Base-by-base conservation (phyloP, 2,329 filamentous ascomycete species). In the Monosporascus sp. region DNA sequence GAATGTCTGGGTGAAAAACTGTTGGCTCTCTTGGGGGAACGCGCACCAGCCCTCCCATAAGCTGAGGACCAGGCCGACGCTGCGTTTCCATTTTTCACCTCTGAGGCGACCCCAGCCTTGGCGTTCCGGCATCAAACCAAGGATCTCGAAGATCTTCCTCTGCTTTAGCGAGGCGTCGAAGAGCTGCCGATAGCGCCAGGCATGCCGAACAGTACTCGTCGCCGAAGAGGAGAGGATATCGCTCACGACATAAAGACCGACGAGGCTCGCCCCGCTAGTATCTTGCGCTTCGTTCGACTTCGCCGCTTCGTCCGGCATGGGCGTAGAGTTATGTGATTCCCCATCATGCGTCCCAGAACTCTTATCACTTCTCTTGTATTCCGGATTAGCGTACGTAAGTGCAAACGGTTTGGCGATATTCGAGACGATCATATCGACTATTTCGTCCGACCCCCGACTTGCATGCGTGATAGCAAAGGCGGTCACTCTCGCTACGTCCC, bases 381-480 rank as follows among this genome's bases (percentile, higher is more conserved):
- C 74, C 0, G 84, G 82, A 54, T 90, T 92, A 24, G 88, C 88
- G 6, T 80, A 80, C 1, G 85, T 89, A 59, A 86, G 83, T 6
- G 85, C 81, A 53, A 95, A 83, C 0, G 94, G 94, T 49, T 80
- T 83, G 54, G 88, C 78, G 36, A 97, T 78, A 62, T 99, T 97
- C 1, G 84, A 79, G 0, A 96, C 81, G 38, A 97, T 85, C 71
- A 96, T 83, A 48, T 93, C 83, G n/a, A 96, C 91, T 37, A 97
- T 86, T 72, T 97, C 94, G 58, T 95, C 89, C 14, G 90, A 88
- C 17, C 92, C 94, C 20, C 84, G 80, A 39, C 87, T 89, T 1
- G 91, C 89, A 67, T 97, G 90, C 2, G 86, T 86, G 52, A 97
- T 90, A 14, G 92, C 92, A 70, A 97, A 97, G 3, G 87, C 82